These are phyloP conservation scores for Blastobotrys buckinghamii DNA, from an alignment of 1,139 yeast species.

Conservation along the genomic window DNA sequence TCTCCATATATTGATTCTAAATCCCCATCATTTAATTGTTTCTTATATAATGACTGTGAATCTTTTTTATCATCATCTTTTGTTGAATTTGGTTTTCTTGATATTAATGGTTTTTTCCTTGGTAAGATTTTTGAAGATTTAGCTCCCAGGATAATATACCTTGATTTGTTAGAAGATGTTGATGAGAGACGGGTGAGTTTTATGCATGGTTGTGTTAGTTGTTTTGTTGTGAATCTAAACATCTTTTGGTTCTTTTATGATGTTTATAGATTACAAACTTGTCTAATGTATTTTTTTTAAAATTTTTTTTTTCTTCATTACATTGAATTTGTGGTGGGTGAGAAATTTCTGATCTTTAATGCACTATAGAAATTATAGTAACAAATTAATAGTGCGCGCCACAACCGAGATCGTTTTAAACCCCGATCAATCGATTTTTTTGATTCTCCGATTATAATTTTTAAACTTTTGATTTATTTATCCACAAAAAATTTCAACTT, in stretches of 20 bases:
- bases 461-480: too few relatives aligned
- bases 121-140: slow-evolving; percentile 25
- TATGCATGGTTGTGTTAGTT: background rate
- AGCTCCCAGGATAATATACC: slow-evolving; percentile 27
- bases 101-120: background rate
- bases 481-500: background rate
- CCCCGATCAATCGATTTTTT: too few relatives aligned
- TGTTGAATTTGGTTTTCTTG: background rate
- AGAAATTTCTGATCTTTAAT: background rate
- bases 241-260: too few relatives aligned
- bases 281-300: too few relatives aligned
- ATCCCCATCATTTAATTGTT: slow-evolving; percentile 7
- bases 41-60: slow-evolving; percentile 33
- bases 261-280: too few relatives aligned
- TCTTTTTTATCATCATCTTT: slow-evolving; percentile 18
- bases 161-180: slow-evolving; percentile 3
- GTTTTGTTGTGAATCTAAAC: background rate
- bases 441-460: too few relatives aligned
- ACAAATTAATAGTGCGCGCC: too few relatives aligned
- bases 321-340: background rate
- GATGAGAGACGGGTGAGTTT: background rate
- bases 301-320: background rate
- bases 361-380: too few relatives aligned
- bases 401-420: too few relatives aligned
- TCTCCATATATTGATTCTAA: slow-evolving; percentile 22